Percentiles rank a stretch among this genome's conserved stretches.
Evolutionary conservation across 2,329 filamentous ascomycete species (phyloP).

Genomic region (Dactylonectria estremocensis): DNA sequence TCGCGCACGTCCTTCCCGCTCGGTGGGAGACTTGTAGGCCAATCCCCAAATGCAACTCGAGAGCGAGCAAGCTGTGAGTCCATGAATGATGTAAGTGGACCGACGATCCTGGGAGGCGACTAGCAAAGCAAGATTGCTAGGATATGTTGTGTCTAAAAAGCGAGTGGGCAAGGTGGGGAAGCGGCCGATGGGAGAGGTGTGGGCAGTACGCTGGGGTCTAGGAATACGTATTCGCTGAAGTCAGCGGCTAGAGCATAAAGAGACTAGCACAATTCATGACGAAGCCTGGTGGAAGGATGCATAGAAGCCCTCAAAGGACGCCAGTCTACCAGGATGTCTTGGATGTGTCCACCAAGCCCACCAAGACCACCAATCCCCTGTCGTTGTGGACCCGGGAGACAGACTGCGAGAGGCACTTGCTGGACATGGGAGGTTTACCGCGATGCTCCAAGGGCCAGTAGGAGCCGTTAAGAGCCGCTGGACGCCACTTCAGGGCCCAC

Average conservation of each 20-base stretch:
- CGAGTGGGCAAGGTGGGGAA: slow-evolving; percentile 37
- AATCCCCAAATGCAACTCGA: slow-evolving; percentile 29
- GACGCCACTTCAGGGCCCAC: slow-evolving; percentile 5
- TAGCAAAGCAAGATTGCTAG: slow-evolving; percentile 29
- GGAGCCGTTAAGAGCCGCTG: slow-evolving; percentile 17
- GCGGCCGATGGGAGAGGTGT: slow-evolving; percentile 33
- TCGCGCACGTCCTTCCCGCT: slow-evolving; percentile 29
- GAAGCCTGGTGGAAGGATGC: slow-evolving; percentile 49
- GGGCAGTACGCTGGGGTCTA: slow-evolving; percentile 8
- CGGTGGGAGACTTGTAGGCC: slow-evolving; percentile 13
- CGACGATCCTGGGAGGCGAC: slow-evolving; percentile 37
- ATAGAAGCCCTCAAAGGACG: slow-evolving; percentile 43
- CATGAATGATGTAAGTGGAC: slow-evolving; percentile 49
- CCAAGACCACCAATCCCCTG: slow-evolving; percentile 25
- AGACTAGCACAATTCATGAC: slow-evolving; percentile 33
- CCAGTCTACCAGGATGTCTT: slow-evolving; percentile 27
- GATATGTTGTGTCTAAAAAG: slow-evolving; percentile 12
- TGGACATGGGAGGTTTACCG: not conserved
- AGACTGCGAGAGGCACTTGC: slow-evolving; percentile 1
- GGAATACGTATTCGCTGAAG: slow-evolving; percentile 10
- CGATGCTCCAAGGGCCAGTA: not conserved
- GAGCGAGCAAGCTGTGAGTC: slow-evolving; percentile 39
- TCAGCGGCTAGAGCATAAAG: slow-evolving; percentile 26
- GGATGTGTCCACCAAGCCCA: no score
- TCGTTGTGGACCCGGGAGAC: slow-evolving; percentile 29